These are phyloP conservation scores for Lecanicillium sp. DNA, from an alignment of 2,329 filamentous ascomycete genomes.

Conservation along the genomic window DNA sequence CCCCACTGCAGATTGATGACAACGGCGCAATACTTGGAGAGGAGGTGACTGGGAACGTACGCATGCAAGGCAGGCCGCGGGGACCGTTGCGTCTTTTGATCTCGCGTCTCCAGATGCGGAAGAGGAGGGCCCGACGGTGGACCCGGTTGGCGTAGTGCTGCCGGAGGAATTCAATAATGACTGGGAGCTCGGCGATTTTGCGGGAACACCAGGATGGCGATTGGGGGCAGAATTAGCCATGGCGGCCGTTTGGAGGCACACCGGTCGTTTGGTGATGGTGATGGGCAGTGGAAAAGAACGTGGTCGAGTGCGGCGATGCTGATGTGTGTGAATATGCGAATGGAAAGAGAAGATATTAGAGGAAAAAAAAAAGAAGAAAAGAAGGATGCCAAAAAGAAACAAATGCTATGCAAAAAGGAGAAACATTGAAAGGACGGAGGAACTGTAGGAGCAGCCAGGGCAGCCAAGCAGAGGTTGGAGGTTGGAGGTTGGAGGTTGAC, in stretches of 20 bases:
- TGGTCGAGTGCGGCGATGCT: not conserved
- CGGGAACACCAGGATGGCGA: not conserved
- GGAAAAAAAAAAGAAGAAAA: not conserved
- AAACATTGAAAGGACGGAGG: constrained; percentile 3
- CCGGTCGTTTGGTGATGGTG: not conserved
- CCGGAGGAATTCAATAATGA: constrained; percentile 1
- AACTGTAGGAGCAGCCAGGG: not conserved
- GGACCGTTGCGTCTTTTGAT: constrained; percentile 31
- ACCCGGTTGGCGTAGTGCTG: not conserved
- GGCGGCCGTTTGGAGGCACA: not conserved
- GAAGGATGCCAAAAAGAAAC: not conserved
- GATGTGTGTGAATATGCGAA: not conserved
- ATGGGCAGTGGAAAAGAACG: not conserved
- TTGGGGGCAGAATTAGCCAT: constrained; percentile 10
- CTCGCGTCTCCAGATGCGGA: constrained; percentile 17
- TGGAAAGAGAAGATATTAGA: not conserved
- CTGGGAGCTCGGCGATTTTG: not conserved
- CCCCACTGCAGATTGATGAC: not conserved
- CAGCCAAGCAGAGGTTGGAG: constrained; percentile 4
- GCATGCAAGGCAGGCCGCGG: constrained; percentile 51
- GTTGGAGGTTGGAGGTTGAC: not conserved
- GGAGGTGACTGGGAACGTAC: constrained; percentile 32
- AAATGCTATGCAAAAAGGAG: not conserved
- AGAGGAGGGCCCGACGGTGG: constrained; percentile 20
- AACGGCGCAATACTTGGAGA: not conserved